Conservation (phyloP, 2,329 filamentous ascomycete genomes). For the Aspergillus oerlinghausenensis region DNA sequence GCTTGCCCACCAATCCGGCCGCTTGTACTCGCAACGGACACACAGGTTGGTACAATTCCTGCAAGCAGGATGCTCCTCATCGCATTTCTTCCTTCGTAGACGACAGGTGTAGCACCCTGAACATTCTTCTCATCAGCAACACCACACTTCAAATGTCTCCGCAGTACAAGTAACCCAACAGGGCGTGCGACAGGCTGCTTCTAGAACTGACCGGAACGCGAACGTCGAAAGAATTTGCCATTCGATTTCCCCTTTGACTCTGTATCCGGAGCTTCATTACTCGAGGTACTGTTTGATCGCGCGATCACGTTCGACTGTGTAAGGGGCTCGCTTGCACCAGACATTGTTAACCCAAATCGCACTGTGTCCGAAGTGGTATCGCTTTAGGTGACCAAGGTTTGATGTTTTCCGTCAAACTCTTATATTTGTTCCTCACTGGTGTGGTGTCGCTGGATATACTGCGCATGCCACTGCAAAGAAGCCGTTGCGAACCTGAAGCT, state of each 20-base stretch:
- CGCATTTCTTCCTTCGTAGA: slow-evolving; percentile 65
- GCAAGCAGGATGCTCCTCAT: slow-evolving; percentile 60
- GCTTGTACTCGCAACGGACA: slow-evolving; percentile 90
- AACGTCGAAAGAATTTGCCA: not conserved
- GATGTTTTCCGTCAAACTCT: too few species aligned
- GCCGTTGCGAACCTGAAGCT: too few species aligned
- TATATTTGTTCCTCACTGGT: too few species aligned
- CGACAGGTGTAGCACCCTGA: slow-evolving; percentile 65
- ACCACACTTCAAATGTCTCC: too few species aligned
- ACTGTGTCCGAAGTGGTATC: not conserved
- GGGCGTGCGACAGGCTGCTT: not conserved
- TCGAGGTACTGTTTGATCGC: not conserved
- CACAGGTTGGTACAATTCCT: slow-evolving; percentile 67
- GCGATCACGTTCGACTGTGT: not conserved
- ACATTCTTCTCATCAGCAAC: too few species aligned
- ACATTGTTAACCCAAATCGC: not conserved
- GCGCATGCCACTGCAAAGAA: too few species aligned
- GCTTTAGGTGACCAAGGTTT: too few species aligned
- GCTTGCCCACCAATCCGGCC: slow-evolving; percentile 96
- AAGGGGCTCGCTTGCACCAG: not conserved
- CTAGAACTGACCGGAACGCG: not conserved
- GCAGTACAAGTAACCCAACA: too few species aligned
- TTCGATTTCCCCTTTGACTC: not conserved
- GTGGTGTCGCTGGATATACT: too few species aligned
- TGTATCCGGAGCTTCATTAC: not conserved